A percentile compares a stretch with the other conserved stretches of the same genome.
Evolutionary conservation across 768 basidiomycete genomes (phyloP).

Genomic region (Mycena amicta): DNA sequence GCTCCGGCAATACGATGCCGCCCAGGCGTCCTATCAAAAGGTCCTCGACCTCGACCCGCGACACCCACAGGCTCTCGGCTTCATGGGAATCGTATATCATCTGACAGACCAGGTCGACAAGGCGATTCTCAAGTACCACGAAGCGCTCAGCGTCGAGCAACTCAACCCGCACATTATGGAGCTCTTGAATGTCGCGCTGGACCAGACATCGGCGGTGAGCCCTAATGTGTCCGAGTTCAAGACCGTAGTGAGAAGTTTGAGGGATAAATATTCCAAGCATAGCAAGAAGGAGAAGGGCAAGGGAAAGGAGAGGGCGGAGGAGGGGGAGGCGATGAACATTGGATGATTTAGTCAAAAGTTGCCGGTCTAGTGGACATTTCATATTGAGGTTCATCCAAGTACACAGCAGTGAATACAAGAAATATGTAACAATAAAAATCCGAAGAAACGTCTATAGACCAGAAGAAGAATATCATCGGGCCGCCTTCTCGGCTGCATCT

Average conservation of each 20-base stretch:
- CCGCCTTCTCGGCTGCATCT: constrained; percentile 37
- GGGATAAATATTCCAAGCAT: constrained; percentile 35
- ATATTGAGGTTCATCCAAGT: too few species aligned
- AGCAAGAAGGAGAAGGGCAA: constrained; percentile 30
- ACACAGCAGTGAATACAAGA: too few species aligned
- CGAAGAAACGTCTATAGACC: background rate
- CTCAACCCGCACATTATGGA: constrained; percentile 82
- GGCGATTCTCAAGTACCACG: constrained; percentile 91
- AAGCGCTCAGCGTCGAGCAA: constrained; percentile 83
- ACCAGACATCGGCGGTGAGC: constrained; percentile 38
- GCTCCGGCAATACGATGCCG: constrained; percentile 71
- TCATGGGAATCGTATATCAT: constrained; percentile 88
- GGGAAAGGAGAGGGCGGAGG: constrained; percentile 30
- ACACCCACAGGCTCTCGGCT: constrained; percentile 78
- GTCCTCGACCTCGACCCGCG: constrained; percentile 89
- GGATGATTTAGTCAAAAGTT: constrained; percentile 28
- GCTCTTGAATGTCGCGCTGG: constrained; percentile 79
- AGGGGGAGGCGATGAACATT: constrained; percentile 33
- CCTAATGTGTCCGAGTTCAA: constrained; percentile 31
- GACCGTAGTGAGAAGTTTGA: constrained; percentile 31
- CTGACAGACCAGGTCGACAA: constrained; percentile 70
- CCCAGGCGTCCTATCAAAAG: constrained; percentile 71
- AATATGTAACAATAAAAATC: background rate
- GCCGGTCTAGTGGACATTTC: too few species aligned
- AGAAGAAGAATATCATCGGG: background rate